phyloP scores from a whole-genome alignment of 2,329 filamentous ascomycete genomes.

The Fusarium sublunatum region DNA sequence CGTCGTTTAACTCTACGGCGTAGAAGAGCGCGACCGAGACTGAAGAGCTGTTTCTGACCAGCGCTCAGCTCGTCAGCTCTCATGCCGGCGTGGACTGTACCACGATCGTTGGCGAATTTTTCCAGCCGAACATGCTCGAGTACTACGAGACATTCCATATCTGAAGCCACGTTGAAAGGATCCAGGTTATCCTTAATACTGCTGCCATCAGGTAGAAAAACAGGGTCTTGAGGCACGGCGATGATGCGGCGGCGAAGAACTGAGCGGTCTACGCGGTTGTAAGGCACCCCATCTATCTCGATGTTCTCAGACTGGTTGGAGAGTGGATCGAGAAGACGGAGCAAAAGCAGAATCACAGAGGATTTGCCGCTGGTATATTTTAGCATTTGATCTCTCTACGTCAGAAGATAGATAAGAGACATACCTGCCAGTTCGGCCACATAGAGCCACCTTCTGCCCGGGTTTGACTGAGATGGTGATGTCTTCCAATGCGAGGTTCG shows the following conservation, averaged over 20 bases:
- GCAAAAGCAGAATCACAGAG: conserved; percentile 53
- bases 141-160: conserved; percentile 44
- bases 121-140: conserved; percentile 47
- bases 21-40: conserved; percentile 68
- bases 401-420: too few species aligned
- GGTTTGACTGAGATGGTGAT: too few species aligned
- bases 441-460: too few species aligned
- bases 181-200: conserved; percentile 53
- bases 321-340: conserved; percentile 54
- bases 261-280: conserved; percentile 53
- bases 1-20: conserved; percentile 40
- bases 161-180: conserved; percentile 46
- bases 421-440: conserved; percentile 20
- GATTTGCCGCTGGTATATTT: conserved; percentile 54
- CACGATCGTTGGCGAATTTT: not conserved
- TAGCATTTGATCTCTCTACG: too few species aligned
- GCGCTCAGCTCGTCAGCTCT: conserved; percentile 53
- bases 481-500: not conserved
- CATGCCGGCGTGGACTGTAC: too few species aligned
- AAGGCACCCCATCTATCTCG: conserved; percentile 55
- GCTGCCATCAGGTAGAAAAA: conserved; percentile 57
- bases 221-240: conserved; percentile 62
- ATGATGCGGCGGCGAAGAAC: conserved; percentile 59
- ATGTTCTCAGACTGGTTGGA: conserved; percentile 36
- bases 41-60: conserved; percentile 73